Evolutionary conservation across 1,284 basidiomycete genomes (phyloP).

Genomic region (Cystobasidium sp.): DNA sequence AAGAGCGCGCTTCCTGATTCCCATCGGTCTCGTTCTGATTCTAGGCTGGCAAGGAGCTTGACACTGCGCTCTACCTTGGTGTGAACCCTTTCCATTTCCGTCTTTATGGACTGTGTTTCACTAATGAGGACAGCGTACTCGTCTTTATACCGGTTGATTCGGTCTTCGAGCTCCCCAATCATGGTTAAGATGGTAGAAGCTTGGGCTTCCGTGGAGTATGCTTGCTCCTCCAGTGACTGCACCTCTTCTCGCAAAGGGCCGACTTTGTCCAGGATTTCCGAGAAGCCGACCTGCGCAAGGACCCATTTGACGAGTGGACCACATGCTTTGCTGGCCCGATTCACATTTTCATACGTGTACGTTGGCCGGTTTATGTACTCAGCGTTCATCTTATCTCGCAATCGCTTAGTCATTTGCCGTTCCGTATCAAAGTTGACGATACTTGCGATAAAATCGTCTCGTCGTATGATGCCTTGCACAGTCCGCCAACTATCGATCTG

Average conservation of each 20-base stretch:
- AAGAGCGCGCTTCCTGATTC: slow-evolving; percentile 93
- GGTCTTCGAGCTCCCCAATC: slow-evolving; percentile 88
- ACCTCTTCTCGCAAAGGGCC: slow-evolving; percentile 97
- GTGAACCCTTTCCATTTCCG: slow-evolving; percentile 97
- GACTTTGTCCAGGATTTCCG: slow-evolving; percentile 96
- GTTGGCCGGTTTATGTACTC: slow-evolving; percentile 90
- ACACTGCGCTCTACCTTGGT: slow-evolving; percentile 96
- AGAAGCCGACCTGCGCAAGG: slow-evolving; percentile 94
- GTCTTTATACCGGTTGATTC: slow-evolving; percentile 93
- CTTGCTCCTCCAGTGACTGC: slow-evolving; percentile 86
- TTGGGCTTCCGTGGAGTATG: slow-evolving; percentile 89
- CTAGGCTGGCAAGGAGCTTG: slow-evolving; percentile 90
- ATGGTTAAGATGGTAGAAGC: slow-evolving; percentile 87
- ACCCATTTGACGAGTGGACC: slow-evolving; percentile 99
- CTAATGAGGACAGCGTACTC: slow-evolving; percentile 97
- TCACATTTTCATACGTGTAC: slow-evolving; percentile 94
- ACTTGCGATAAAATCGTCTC: slow-evolving; percentile 95
- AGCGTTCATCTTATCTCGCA: slow-evolving; percentile 90
- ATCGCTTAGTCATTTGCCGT: slow-evolving; percentile 81
- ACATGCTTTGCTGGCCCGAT: slow-evolving; percentile 94
- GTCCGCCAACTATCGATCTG: slow-evolving; percentile 97
- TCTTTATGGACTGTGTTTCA: slow-evolving; percentile 95
- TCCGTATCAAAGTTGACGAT: slow-evolving; percentile 98
- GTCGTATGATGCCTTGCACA: slow-evolving; percentile 93
- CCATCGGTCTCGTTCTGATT: slow-evolving; percentile 94